phyloP scores from a whole-genome alignment of 805 yeast species.

The Torulaspora franciscae region DNA sequence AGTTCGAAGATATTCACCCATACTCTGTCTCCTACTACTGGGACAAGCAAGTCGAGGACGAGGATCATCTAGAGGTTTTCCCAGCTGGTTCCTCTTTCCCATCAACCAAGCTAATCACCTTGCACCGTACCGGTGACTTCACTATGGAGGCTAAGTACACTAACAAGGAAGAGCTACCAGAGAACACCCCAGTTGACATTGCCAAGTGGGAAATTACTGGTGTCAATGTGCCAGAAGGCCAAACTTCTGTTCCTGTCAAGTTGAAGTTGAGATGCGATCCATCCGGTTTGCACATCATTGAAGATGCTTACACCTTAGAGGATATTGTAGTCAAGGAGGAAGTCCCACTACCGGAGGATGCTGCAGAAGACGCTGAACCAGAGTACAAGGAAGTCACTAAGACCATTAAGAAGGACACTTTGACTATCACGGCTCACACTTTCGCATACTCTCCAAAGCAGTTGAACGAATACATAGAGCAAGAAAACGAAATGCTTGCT shows the following conservation, averaged over 20 bases:
- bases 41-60: slow-evolving; percentile 91
- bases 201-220: slow-evolving; percentile 87
- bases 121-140: slow-evolving; percentile 88
- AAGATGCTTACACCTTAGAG: slow-evolving; percentile 90
- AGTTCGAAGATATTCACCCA: slow-evolving; percentile 91
- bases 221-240: slow-evolving; percentile 73
- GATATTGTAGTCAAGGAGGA: slow-evolving; percentile 87
- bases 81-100: slow-evolving; percentile 91
- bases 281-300: slow-evolving; percentile 89
- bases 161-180: slow-evolving; percentile 64
- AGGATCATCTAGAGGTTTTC: slow-evolving; percentile 92
- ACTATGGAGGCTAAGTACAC: slow-evolving; percentile 83
- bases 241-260: slow-evolving; percentile 74
- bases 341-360: slow-evolving; percentile 51
- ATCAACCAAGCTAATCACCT: slow-evolving; percentile 89
- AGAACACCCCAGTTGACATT: slow-evolving; percentile 56
- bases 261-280: slow-evolving; percentile 96
- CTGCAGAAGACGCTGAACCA: slow-evolving; percentile 65
- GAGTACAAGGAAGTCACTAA: slow-evolving; percentile 86
- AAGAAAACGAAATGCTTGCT: slow-evolving; percentile 76
- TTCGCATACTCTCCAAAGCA: slow-evolving; percentile 54
- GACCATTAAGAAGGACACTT: slow-evolving; percentile 84
- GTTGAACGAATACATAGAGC: slow-evolving; percentile 65
- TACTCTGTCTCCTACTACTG: slow-evolving; percentile 91
- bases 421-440: slow-evolving; percentile 55